A percentile compares a stretch with the other conserved stretches of the same genome.
Evolutionary conservation across 768 basidiomycete genomes (phyloP).

Genomic region (Kwoniella dendrophila): DNA sequence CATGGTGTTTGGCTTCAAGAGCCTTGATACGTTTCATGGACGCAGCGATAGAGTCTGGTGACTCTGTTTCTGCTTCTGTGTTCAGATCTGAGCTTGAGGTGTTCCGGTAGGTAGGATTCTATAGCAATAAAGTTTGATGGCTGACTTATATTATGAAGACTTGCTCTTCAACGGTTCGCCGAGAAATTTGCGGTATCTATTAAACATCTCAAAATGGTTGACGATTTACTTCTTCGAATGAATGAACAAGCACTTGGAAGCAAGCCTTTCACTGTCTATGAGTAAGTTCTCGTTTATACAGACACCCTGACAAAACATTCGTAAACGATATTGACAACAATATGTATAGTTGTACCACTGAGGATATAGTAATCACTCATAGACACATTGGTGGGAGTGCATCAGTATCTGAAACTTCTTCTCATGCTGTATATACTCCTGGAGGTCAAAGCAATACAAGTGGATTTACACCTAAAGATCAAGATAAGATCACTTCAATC

Average conservation of each 20-base stretch:
- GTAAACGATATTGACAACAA: background rate
- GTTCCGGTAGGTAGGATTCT: slow-evolving; percentile 35
- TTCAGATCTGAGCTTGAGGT: slow-evolving; percentile 46
- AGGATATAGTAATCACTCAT: background rate
- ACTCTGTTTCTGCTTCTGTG: slow-evolving; percentile 36
- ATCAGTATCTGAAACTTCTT: background rate
- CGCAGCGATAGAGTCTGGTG: slow-evolving; percentile 34
- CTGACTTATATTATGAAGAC: slow-evolving; percentile 11
- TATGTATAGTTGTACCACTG: background rate
- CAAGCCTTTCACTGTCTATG: background rate
- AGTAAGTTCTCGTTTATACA: background rate
- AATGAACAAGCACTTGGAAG: background rate
- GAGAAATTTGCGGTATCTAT: slow-evolving; percentile 40
- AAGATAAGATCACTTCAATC: background rate
- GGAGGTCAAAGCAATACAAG: slow-evolving; percentile 5
- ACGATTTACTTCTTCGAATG: slow-evolving; percentile 18
- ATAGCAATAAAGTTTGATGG: too few species aligned
- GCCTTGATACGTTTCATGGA: slow-evolving; percentile 37
- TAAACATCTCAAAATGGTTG: slow-evolving; percentile 32
- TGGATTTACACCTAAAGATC: slow-evolving; percentile 1
- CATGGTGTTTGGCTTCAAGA: slow-evolving; percentile 31
- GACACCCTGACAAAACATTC: background rate
- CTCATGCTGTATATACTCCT: slow-evolving; percentile 6
- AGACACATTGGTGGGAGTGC: background rate
- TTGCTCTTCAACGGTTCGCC: slow-evolving; percentile 34